Conservation (phyloP, 495 filamentous ascomycete species). For the Haplographium delicatum region DNA sequence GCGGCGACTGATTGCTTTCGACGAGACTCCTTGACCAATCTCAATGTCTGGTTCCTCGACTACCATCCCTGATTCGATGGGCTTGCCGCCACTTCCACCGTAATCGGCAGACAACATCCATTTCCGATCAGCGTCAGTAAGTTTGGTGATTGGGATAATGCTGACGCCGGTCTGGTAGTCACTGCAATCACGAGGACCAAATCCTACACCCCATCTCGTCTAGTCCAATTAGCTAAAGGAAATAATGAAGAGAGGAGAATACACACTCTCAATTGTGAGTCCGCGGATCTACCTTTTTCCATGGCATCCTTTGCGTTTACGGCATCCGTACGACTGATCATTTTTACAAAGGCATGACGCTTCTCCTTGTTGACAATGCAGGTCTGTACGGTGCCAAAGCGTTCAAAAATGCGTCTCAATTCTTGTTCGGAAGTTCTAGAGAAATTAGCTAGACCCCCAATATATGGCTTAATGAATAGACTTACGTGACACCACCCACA, state of each 20-base stretch:
- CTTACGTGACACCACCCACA: conserved; percentile 91
- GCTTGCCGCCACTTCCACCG: conserved; percentile 81
- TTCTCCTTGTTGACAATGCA: conserved; percentile 98
- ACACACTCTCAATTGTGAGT: conserved; percentile 75
- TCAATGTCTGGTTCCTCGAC: conserved; percentile 98
- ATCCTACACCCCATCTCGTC: conserved; percentile 97
- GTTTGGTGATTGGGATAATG: conserved; percentile 82
- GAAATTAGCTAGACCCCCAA: conserved; percentile 13
- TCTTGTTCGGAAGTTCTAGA: conserved; percentile 70
- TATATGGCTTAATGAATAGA: neutral
- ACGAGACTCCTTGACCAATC: conserved; percentile 94
- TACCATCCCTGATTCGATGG: conserved; percentile 76
- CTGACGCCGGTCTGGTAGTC: conserved; percentile 92
- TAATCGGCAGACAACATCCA: conserved; percentile 96
- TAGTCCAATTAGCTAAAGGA: conserved; percentile 33
- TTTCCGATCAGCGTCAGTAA: conserved; percentile 93
- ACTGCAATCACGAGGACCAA: conserved; percentile 93
- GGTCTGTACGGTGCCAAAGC: conserved; percentile 84
- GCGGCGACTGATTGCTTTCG: conserved; percentile 85
- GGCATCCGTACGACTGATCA: conserved; percentile 83
- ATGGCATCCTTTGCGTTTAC: conserved; percentile 78
- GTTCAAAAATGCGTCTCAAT: conserved; percentile 68
- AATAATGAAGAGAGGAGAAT: neutral
- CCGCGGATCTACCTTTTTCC: conserved; percentile 67
- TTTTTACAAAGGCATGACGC: conserved; percentile 97